Evolutionary conservation across 805 yeast genomes (phyloP).

Genomic region (Lipomyces japonicus): DNA sequence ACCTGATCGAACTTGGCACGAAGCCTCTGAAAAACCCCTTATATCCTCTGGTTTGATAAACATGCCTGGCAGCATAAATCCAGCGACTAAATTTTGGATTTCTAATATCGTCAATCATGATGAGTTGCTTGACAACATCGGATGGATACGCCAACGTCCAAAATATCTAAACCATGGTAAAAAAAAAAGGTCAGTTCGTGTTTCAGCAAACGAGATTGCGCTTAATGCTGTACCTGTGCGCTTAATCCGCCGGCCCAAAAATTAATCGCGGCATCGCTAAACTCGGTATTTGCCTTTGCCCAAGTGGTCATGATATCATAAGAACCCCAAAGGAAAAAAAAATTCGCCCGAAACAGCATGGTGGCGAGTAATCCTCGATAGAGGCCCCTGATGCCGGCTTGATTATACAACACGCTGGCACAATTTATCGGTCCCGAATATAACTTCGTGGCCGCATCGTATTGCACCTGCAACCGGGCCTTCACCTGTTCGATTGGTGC

Average conservation of each 20-base stretch:
- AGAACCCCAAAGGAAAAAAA: constrained; percentile 91
- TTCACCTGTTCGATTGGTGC: constrained; percentile 90
- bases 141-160: constrained; percentile 89
- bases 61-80: constrained; percentile 64
- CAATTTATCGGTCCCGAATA: constrained; percentile 83
- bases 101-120: constrained; percentile 72
- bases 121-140: constrained; percentile 82
- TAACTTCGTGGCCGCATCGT: constrained; percentile 63
- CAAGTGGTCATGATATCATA: constrained; percentile 73
- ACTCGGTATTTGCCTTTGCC: constrained; percentile 59
- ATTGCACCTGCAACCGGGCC: constrained; percentile 85
- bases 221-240: constrained; percentile 44
- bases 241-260: constrained; percentile 91
- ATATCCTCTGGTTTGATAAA: constrained; percentile 52
- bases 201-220: not conserved
- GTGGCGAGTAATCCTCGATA: constrained; percentile 84
- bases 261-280: constrained; percentile 68
- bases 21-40: constrained; percentile 78
- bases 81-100: constrained; percentile 70
- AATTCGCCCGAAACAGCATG: constrained; percentile 80
- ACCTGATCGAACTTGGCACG: constrained; percentile 57
- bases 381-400: constrained; percentile 65
- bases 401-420: constrained; percentile 37
- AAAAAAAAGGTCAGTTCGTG: not conserved
- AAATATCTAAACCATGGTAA: constrained; percentile 50